Conservation (phyloP, 176 grass and related monocot species). For the Musa itinerans region DNA sequence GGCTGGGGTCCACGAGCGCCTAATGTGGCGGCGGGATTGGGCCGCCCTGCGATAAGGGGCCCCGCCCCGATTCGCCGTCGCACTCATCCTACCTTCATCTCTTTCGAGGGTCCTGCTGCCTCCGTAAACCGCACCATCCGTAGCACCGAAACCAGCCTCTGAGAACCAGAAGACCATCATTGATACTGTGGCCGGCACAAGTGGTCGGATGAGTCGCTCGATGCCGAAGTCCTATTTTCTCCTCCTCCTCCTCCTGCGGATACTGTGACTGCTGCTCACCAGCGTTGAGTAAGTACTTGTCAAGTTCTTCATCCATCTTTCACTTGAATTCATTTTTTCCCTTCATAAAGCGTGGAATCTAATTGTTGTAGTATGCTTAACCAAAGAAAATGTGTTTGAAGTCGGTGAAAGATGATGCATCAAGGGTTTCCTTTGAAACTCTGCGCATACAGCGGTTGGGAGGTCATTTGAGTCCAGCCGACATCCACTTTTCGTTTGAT, state of each 20-base stretch:
- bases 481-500: background rate
- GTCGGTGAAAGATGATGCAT: background rate
- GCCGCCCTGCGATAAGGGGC: conserved; percentile 22
- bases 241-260: too few relatives aligned
- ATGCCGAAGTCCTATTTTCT: background rate
- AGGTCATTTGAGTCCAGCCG: too few relatives aligned
- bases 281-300: background rate
- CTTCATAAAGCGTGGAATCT: background rate
- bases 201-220: background rate
- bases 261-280: background rate
- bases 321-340: background rate
- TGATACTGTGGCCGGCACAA: background rate
- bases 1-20: conserved; percentile 20
- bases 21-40: conserved; percentile 17
- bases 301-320: background rate
- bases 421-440: background rate
- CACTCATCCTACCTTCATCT: background rate
- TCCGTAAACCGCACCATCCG: background rate
- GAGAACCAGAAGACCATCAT: background rate
- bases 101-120: background rate
- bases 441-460: background rate
- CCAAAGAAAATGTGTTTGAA: background rate
- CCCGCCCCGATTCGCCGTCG: background rate
- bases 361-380: background rate
- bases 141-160: background rate